Evolutionary conservation across 2,329 filamentous ascomycete species (phyloP).

Genomic region (Talaromyces pinophilus): DNA sequence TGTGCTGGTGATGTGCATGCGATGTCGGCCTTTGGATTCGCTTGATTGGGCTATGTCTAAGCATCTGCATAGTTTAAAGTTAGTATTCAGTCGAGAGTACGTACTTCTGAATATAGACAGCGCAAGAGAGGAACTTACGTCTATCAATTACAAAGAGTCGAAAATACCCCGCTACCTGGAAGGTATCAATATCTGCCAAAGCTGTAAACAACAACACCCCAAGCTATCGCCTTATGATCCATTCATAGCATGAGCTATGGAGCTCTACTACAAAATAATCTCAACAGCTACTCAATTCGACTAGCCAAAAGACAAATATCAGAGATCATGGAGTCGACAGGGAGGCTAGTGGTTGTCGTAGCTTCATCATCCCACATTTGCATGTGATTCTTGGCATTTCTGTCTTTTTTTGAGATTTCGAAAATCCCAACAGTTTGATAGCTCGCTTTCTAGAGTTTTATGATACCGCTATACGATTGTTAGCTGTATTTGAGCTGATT

Average conservation of each 20-base stretch:
- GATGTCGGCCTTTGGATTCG: neutral
- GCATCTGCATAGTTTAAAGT: neutral
- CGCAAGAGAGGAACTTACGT: neutral
- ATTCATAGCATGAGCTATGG: neutral
- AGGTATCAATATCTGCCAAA: neutral
- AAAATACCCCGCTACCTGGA: neutral
- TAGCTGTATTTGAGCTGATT: neutral
- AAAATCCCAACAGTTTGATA: slow-evolving; percentile 19
- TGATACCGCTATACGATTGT: neutral
- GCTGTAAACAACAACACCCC: neutral
- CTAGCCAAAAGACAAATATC: neutral
- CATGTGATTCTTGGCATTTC: slow-evolving; percentile 21
- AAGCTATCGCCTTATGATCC: neutral
- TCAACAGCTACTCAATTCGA: neutral
- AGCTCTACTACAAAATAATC: neutral
- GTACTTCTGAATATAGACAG: neutral
- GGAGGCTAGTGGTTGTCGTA: neutral
- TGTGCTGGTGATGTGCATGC: slow-evolving; percentile 4
- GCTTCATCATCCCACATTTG: slow-evolving; percentile 13
- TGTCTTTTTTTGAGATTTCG: neutral
- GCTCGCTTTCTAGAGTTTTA: neutral
- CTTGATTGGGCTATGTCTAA: neutral
- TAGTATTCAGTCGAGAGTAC: neutral
- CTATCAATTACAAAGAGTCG: neutral
- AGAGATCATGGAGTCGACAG: neutral